Percentiles rank a stretch among this genome's conserved stretches.
Evolutionary conservation across 495 filamentous ascomycete genomes (phyloP).

Genomic region (Penicillium desertorum): DNA sequence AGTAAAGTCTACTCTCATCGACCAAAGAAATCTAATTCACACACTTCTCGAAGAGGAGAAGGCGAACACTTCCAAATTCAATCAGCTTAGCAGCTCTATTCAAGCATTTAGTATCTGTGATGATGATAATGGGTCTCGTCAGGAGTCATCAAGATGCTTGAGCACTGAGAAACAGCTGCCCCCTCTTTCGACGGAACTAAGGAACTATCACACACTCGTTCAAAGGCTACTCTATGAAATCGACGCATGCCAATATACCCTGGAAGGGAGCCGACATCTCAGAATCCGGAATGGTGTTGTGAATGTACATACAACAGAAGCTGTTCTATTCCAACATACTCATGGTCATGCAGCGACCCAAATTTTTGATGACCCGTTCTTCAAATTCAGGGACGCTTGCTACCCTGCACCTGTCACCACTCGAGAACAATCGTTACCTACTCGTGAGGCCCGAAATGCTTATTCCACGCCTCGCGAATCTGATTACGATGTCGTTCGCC

Average conservation of each 20-base stretch:
- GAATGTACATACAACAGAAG: background rate
- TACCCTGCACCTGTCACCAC: constrained; percentile 56
- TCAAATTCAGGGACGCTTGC: background rate
- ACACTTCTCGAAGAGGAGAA: background rate
- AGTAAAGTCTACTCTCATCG: background rate
- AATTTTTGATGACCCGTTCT: background rate
- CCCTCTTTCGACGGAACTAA: background rate
- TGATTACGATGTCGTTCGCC: constrained; percentile 62
- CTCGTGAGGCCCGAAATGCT: constrained; percentile 68
- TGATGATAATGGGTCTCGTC: no score
- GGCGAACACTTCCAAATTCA: background rate
- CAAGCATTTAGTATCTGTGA: background rate
- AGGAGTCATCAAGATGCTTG: no score
- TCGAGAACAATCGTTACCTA: constrained; percentile 71
- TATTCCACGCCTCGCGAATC: constrained; percentile 65
- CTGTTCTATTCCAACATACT: background rate
- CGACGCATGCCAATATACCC: background rate
- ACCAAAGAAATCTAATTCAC: background rate
- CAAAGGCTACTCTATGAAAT: background rate
- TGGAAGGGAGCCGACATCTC: background rate
- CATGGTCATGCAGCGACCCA: background rate
- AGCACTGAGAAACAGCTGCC: background rate
- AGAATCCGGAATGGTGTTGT: background rate
- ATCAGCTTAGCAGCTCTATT: background rate
- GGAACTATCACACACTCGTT: background rate